These are phyloP conservation scores for Phytophthora boehmeriae DNA, from an alignment of 352 stramenopile species.

Conservation along the genomic window DNA sequence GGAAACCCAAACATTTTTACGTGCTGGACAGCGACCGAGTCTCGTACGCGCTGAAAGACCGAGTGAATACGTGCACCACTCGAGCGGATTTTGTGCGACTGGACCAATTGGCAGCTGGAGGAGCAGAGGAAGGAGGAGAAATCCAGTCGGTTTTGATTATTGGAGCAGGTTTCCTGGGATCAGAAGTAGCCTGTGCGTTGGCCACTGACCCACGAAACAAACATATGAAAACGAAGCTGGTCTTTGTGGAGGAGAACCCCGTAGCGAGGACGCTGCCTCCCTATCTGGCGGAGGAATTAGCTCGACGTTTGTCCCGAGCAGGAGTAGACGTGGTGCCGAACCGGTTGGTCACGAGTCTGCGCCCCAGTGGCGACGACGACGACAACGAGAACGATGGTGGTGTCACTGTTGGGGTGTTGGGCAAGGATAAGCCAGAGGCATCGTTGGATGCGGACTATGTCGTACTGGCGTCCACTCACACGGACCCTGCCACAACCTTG, in stretches of 20 bases:
- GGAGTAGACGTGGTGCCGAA: slow-evolving; percentile 77
- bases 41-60: slow-evolving; percentile 83
- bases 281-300: slow-evolving; percentile 86
- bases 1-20: slow-evolving; percentile 87
- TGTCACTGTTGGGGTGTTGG: slow-evolving; percentile 65
- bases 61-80: slow-evolving; percentile 87
- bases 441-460: slow-evolving; percentile 89
- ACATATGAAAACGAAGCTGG: slow-evolving; percentile 52
- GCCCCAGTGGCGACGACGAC: slow-evolving; percentile 53
- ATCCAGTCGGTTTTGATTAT: slow-evolving; percentile 81
- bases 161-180: slow-evolving; percentile 91
- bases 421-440: slow-evolving; percentile 61
- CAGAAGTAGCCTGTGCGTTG: slow-evolving; percentile 81
- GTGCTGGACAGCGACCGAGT: slow-evolving; percentile 86
- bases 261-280: slow-evolving; percentile 75
- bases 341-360: slow-evolving; percentile 80
- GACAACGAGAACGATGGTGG: slow-evolving; percentile 40
- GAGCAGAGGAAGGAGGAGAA: slow-evolving; percentile 25
- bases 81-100: slow-evolving; percentile 85
- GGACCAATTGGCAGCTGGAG: slow-evolving; percentile 53
- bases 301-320: slow-evolving; percentile 45
- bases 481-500: slow-evolving; percentile 71
- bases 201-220: slow-evolving; percentile 65
- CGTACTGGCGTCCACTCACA: slow-evolving; percentile 92
- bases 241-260: slow-evolving; percentile 59